Evolutionary conservation across 2,329 filamentous ascomycete genomes (phyloP), one percentile per base, ranked within the genome.

Genomic region (Pseudogymnoascus sp.): DNA sequence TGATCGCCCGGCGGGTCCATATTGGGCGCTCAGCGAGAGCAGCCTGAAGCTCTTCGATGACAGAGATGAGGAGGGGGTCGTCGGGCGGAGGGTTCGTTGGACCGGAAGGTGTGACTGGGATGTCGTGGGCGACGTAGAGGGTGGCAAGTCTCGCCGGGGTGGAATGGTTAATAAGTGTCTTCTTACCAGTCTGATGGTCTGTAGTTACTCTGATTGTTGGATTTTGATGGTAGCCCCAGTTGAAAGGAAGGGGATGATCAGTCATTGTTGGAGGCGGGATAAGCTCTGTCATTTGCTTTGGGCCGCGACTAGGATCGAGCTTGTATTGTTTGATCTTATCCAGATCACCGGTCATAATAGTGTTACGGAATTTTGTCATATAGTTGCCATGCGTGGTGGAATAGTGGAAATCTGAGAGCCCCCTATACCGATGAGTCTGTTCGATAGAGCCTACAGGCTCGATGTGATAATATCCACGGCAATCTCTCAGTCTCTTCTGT

Each of bases 321-420:
- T 83, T 80, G 77, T 93, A 96, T 49, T 85, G 74, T 66, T 84
- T 84, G 66, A 89, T 75, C 61, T 79, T 80, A 14, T 80, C 77
- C 67, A 81, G 86, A 66, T 90, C 82, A 65, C 89, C 87, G 1
- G 88, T 83, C 5, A 95, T 76, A 25, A 96, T 80, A 62, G 88
- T 84, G 2, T 92, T 81, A 61, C 84, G 82, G 63, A 97, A 86
- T 64, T 87, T 84, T 33, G 81, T 81, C 69, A 92, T 85, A 73
- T 96, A 90, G 0, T 83, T 78, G 52, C 88, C 88, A 37, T 83
- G 81, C 12, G 81, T 81, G 60, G 88, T 86, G 21, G 90, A 86
- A 75, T 88, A 93, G 70, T 96, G 91, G 71, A 96, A 96, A 75
- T 97, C 93, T 7, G 91, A 88, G 67, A 96, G 81, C 33, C 83